Evolutionary conservation across 2,329 filamentous ascomycete genomes (phyloP), one percentile per base, ranked within the genome.

Genomic region (Claviceps sp.): DNA sequence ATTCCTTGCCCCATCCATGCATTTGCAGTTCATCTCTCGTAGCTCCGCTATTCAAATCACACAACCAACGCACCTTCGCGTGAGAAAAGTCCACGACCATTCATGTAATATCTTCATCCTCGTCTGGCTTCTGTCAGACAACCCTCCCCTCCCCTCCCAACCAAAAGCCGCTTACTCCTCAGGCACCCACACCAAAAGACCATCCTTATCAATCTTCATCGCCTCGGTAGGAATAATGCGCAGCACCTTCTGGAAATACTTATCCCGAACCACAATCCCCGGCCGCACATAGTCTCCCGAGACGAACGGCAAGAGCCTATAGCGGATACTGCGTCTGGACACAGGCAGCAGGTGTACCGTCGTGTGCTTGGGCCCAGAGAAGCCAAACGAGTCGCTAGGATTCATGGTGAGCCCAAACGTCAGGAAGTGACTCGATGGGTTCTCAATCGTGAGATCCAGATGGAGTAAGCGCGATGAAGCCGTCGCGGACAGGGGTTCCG

Each of bases 351-450:
- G 71, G 62, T 93, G 88, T 50, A 96, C 60, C 1, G 84, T 85
- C 13, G 81, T 83, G 57, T 85, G 77, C 70, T 97, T 97, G 2
- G 87, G 75, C 0, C 93, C 93, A 7, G 87, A 89, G 67, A 98
- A 97, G 0, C 89, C 91, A 67, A 97, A 97, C 50, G 89, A 80
- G 57, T 95, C 89, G 63, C 82, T 91, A 2, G 89, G 86, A 59
- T 98, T 91, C 89, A 98, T 95, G 26, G 76, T 82, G 48, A 97
- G 68, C 34, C 87, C 89, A 68, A 98, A 98, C 0, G 90, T 95
- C 48, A 98, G 78, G 68, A 95, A 94, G 66, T 98, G 93, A 65
- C 83, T 85, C 0, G 91, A 96, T 0, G 90, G 87, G 64, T 98
- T 98, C 69, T 98, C 93, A 52, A 98, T 81, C 3, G 82, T 88